Evolutionary conservation across 345 rosid species (phyloP), one percentile per base, ranked within the genome.

Genomic region (Mercurialis annua): DNA sequence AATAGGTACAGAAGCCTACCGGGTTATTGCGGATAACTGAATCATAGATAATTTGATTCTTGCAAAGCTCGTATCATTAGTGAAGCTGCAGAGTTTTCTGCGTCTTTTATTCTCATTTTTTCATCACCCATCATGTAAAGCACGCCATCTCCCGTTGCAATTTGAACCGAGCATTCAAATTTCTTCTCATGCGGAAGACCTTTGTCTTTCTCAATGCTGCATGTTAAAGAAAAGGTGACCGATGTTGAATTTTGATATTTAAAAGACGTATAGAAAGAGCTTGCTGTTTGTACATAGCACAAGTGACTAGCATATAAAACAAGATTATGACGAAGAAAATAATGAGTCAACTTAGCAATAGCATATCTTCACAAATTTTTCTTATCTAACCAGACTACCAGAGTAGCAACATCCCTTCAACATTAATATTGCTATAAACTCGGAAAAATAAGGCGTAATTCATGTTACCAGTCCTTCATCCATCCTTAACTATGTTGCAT

Each of bases 11-110:
- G 11, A 33, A 30, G 31, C 73, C 34, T 30, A 42, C 34, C 48
- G 15, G 38, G 23, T 56, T 21, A 16, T 54, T 10, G 52, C 8
- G 17, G 33, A 20, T 14, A 27, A 51, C 29, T 29, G 29, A 40
- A 69, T 82, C 59, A 78, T 26, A 83, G 71, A 62, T 73, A 78
- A 36, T 33, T 48, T 1, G 56, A 70, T 26, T 75, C 77, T 20
- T 75, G 78, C 36, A 89, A 67, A 24, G 86, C 67, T 21, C 67
- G 79, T 30, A 88, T 72, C 87, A 92, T 80, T 10, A 70, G 78
- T 59, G 81, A 86, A 44, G 94, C 89, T 4, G 95, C 84, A 17
- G 95, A 92, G 71, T 68, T 84, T 68, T 90, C 87, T 30, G 95
- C 90, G 47, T 86, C 85, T 66, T 73, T 86, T 4, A 83, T 76